phyloP scores from a whole-genome alignment of 805 yeast species.

The Candida berthetii region DNA sequence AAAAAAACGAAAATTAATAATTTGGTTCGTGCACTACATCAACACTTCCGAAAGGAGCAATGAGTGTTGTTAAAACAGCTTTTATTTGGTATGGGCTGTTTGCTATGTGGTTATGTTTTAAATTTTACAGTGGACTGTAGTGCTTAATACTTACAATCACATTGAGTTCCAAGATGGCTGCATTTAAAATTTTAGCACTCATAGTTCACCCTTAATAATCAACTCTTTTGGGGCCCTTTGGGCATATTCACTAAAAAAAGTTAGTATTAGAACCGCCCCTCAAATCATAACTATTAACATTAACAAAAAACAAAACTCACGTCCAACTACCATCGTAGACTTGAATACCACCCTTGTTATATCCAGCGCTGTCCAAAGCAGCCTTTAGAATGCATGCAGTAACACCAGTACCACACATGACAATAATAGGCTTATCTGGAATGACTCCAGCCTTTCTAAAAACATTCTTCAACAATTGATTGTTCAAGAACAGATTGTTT shows the following conservation, averaged over 20 bases:
- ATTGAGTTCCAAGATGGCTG: too few relatives aligned
- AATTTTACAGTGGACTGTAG: too few relatives aligned
- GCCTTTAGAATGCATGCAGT: constrained; percentile 84
- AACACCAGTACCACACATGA: constrained; percentile 96
- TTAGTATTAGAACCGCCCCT: constrained; percentile 13
- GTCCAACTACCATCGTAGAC: constrained; percentile 89
- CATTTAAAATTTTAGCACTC: too few relatives aligned
- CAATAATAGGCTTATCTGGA: constrained; percentile 60
- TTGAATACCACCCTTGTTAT: constrained; percentile 36
- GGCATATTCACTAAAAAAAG: constrained; percentile 67
- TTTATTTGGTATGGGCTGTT: too few relatives aligned
- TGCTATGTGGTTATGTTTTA: too few relatives aligned
- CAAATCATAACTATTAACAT: constrained; percentile 25
- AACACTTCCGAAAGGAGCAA: too few relatives aligned
- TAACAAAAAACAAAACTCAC: constrained; percentile 22
- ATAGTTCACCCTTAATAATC: constrained; percentile 35
- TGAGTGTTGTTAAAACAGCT: too few relatives aligned
- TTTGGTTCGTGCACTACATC: too few relatives aligned
- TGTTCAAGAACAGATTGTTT: constrained; percentile 38
- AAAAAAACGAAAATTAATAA: too few relatives aligned
- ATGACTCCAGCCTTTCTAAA: constrained; percentile 34
- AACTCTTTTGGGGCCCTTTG: constrained; percentile 55
- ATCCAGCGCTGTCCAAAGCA: constrained; percentile 57
- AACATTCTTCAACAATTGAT: constrained; percentile 37
- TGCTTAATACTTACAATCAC: too few relatives aligned